phyloP scores from a whole-genome alignment of 345 rosid genomes.

The Cardamine chenopodiifolia region DNA sequence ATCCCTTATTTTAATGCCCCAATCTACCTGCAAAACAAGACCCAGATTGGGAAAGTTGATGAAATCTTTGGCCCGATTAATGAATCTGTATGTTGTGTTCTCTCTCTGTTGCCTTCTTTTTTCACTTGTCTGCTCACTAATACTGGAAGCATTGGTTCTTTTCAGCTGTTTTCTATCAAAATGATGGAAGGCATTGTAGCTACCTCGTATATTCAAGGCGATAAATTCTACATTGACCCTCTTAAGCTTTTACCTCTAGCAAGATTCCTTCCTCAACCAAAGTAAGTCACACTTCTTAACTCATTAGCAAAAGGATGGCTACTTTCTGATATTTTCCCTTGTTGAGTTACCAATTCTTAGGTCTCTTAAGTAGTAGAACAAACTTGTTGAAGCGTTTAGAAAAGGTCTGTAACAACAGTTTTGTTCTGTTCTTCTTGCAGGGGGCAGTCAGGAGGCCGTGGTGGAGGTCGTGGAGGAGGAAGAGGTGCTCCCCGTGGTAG shows the following conservation, averaged over 20 bases:
- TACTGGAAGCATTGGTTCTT: not conserved
- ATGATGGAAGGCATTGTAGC: slow-evolving; percentile 97
- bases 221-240: slow-evolving; percentile 86
- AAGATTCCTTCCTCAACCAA: slow-evolving; percentile 89
- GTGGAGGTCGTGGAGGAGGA: slow-evolving; percentile 48
- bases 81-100: slow-evolving; percentile 71
- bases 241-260: slow-evolving; percentile 77
- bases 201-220: slow-evolving; percentile 67
- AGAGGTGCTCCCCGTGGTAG: slow-evolving; percentile 44
- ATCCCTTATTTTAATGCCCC: slow-evolving; percentile 88
- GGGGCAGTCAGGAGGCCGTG: slow-evolving; percentile 55
- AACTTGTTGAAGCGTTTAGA: not conserved
- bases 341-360: not conserved
- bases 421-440: slow-evolving; percentile 41
- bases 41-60: slow-evolving; percentile 91
- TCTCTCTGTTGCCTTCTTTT: slow-evolving; percentile 43
- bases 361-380: not conserved
- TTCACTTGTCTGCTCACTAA: not conserved
- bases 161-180: slow-evolving; percentile 81
- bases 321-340: not conserved
- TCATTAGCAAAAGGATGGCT: not conserved
- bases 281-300: slow-evolving; percentile 54
- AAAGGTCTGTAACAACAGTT: slow-evolving; percentile 2
- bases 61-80: slow-evolving; percentile 95
- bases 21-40: slow-evolving; percentile 83